Evolutionary conservation across 2,329 filamentous ascomycete genomes (phyloP).

Genomic region (Fusarium ambrosium): DNA sequence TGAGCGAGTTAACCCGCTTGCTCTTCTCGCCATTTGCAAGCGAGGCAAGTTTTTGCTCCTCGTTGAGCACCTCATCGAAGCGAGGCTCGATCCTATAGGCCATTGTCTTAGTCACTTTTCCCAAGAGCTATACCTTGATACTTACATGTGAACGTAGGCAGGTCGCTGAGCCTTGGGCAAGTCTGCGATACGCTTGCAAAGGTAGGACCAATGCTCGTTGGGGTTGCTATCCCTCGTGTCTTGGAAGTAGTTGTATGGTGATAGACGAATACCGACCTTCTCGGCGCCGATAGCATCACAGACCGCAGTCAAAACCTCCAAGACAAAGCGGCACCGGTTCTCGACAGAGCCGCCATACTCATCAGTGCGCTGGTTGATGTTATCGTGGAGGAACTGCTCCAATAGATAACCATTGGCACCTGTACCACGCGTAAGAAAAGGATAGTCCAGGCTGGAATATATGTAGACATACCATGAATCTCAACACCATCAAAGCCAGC

Average conservation of each 20-base stretch:
- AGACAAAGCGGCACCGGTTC: constrained; percentile 38
- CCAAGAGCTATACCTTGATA: no score
- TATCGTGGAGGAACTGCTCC: constrained; percentile 37
- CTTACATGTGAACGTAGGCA: constrained; percentile 61
- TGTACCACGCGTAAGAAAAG: neutral
- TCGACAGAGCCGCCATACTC: constrained; percentile 39
- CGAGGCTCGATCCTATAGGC: constrained; percentile 58
- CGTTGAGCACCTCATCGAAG: constrained; percentile 61
- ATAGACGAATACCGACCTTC: constrained; percentile 39
- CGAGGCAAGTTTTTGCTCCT: constrained; percentile 58
- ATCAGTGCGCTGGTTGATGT: constrained; percentile 37
- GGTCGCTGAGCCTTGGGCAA: constrained; percentile 53
- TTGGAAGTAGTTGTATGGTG: constrained; percentile 52
- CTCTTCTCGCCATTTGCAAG: constrained; percentile 42
- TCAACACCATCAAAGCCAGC: constrained; percentile 80
- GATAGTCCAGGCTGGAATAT: neutral
- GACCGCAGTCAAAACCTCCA: constrained; percentile 32
- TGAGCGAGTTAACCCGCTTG: constrained; percentile 50
- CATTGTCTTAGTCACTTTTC: neutral
- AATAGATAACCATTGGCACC: constrained; percentile 41
- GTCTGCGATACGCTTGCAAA: constrained; percentile 52
- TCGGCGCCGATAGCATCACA: constrained; percentile 36
- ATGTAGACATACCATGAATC: constrained; percentile 53
- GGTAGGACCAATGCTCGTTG: constrained; percentile 53
- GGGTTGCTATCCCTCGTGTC: constrained; percentile 48